Percentiles rank a stretch among this genome's conserved stretches.
phyloP scores from a whole-genome alignment of 1,284 basidiomycete genomes.

The Earliella scabrosa region DNA sequence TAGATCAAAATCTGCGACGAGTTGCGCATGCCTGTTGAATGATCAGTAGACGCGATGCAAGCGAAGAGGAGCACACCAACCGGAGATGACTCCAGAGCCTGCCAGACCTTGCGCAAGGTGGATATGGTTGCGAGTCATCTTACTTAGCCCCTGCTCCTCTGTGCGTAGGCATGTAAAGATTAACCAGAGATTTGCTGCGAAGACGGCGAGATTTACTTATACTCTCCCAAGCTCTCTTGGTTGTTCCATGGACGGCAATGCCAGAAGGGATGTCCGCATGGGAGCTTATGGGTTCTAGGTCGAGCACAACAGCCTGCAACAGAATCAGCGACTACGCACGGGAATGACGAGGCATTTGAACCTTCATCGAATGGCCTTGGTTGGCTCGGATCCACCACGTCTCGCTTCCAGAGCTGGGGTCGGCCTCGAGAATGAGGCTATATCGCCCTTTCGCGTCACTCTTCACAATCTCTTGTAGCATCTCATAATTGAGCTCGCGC shows the following conservation, averaged over 20 bases:
- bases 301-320: slow-evolving; percentile 64
- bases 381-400: slow-evolving; percentile 91
- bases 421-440: slow-evolving; percentile 64
- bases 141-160: slow-evolving; percentile 78
- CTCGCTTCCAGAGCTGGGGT: slow-evolving; percentile 39
- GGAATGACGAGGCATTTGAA: background rate
- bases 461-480: slow-evolving; percentile 73
- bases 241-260: slow-evolving; percentile 83
- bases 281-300: slow-evolving; percentile 65
- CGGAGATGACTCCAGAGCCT: slow-evolving; percentile 71
- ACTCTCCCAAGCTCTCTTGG: slow-evolving; percentile 63
- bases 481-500: slow-evolving; percentile 47
- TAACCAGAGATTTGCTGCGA: too few relatives aligned
- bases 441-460: slow-evolving; percentile 83
- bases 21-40: slow-evolving; percentile 70
- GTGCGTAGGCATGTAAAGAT: slow-evolving; percentile 3
- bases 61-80: slow-evolving; percentile 58
- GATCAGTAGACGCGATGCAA: background rate
- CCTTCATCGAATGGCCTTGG: slow-evolving; percentile 89
- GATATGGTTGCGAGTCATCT: slow-evolving; percentile 87
- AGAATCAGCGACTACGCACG: background rate
- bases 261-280: slow-evolving; percentile 61
- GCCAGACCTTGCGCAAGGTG: slow-evolving; percentile 81
- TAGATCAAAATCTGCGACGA: slow-evolving; percentile 78
- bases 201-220: slow-evolving; percentile 71